Conservation (phyloP, 805 yeast species). For the Starmerella stigmatis region DNA sequence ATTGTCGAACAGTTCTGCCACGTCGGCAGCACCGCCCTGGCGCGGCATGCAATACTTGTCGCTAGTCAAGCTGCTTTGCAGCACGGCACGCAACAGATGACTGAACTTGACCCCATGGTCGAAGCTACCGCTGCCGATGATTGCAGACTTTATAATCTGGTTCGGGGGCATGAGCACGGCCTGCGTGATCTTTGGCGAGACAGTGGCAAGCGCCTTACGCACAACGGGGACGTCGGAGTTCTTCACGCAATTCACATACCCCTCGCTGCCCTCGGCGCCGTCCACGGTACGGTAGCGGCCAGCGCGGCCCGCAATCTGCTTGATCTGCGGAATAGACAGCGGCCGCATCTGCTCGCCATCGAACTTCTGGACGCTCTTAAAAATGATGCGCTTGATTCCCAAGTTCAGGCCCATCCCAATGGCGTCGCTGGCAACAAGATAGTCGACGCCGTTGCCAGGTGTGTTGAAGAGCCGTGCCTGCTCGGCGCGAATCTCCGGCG, state of each 20-base stretch:
- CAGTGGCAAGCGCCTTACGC: conserved; percentile 13
- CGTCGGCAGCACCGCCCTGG: conserved; percentile 21
- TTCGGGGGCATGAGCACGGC: conserved; percentile 80
- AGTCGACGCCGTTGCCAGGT: conserved; percentile 56
- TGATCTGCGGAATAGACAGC: conserved; percentile 56
- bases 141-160: conserved; percentile 56
- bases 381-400: conserved; percentile 69
- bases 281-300: conserved; percentile 61
- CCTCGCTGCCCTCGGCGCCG: conserved; percentile 34
- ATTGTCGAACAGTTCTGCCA: conserved; percentile 38
- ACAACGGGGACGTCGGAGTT: conserved; percentile 7
- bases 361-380: conserved; percentile 56
- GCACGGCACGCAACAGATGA: conserved; percentile 3
- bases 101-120: conserved; percentile 17
- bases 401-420: conserved; percentile 95
- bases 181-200: conserved; percentile 33
- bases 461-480: conserved; percentile 72
- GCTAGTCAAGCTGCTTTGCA: conserved; percentile 1
- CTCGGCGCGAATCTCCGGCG: conserved; percentile 83
- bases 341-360: conserved; percentile 44
- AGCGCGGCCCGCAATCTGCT: conserved; percentile 95
- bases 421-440: conserved; percentile 92
- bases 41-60: conserved; percentile 9
- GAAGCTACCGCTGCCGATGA: conserved; percentile 42
- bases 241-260: conserved; percentile 17